Evolutionary conservation across 306 rosid species (phyloP).

Genomic region (Lupinus albus): DNA sequence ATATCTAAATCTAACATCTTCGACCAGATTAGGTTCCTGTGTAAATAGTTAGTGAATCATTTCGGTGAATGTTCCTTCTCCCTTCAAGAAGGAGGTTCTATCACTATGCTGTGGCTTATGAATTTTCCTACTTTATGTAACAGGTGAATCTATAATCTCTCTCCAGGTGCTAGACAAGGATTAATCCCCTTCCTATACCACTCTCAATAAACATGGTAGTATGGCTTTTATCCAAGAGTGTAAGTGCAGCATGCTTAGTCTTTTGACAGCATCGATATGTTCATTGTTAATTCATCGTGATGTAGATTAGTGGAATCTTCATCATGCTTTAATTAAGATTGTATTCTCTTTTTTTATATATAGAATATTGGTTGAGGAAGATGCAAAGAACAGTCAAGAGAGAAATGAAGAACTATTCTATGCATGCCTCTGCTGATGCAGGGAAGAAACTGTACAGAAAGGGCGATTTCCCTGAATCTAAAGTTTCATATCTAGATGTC

Average conservation of each 20-base stretch:
- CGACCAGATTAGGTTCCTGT: too few relatives aligned
- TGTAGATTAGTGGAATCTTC: slow-evolving; percentile 22
- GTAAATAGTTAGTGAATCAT: too few relatives aligned
- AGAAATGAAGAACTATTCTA: slow-evolving; percentile 60
- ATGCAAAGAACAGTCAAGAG: slow-evolving; percentile 59
- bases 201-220: slow-evolving; percentile 86
- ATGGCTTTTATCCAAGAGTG: slow-evolving; percentile 90
- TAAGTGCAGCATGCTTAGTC: slow-evolving; percentile 48
- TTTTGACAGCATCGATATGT: background rate
- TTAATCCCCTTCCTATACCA: slow-evolving; percentile 75
- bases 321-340: background rate
- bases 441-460: slow-evolving; percentile 76
- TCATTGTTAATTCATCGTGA: slow-evolving; percentile 16
- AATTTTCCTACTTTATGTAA: slow-evolving; percentile 22
- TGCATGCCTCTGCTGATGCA: slow-evolving; percentile 67
- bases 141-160: slow-evolving; percentile 79
- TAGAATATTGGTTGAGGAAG: slow-evolving; percentile 88
- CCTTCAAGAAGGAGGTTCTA: background rate
- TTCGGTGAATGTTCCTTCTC: too few relatives aligned
- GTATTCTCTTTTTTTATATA: slow-evolving; percentile 53
- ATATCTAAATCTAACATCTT: too few relatives aligned
- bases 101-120: slow-evolving; percentile 16
- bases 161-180: slow-evolving; percentile 87
- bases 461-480: slow-evolving; percentile 82
- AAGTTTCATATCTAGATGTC: slow-evolving; percentile 61